Base-by-base conservation (phyloP, 495 filamentous ascomycete genomes). In the Bombardia bombarda region DNA sequence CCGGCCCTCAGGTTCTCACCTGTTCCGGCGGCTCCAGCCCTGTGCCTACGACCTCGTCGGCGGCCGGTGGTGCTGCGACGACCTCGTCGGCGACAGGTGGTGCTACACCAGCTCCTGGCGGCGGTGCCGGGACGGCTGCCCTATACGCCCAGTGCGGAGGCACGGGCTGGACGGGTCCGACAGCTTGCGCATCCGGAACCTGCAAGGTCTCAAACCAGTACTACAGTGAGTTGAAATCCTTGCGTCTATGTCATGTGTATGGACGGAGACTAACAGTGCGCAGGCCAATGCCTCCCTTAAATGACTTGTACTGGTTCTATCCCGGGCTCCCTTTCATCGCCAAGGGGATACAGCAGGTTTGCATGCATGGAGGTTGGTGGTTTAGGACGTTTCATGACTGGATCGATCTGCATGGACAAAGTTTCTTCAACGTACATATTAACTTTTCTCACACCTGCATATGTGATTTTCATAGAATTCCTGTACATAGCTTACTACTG, bases 101-200 rank as follows among this genome's bases (percentile, higher is more conserved):
- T 5, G 49, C 45, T 13, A 32, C 25, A 17, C 3, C 26, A 9
- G 52, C 51, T 3, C 36, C 51, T n/a, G 32, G 26, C 17, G 48
- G 52, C n/a, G 56, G 3, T 18, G 7, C 49, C 2, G 71, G 68
- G 38, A 51, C 49, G 0, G 62, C 58, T 9, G 26, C 47, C 5
- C 52, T 56, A 32, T 73, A 67, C 26, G 54, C 49, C 21, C 72
- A 73, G 50, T 73, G 71, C 39, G 72, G 69, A 13, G 70, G 72
- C 0, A 55, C 28, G 5, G 69, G 65, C 1, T 72, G 55, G 35
- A 59, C 60, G 0, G 68, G 68, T 3, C 68, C 67, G 50, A 69
- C 61, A 0, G 46, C 36, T 18, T 72, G 67, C 45, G 55, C 41
- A 44, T 42, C 48, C n/a, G 58, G 58, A 7, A 58, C 34, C 1